Evolutionary conservation across 2,329 filamentous ascomycete species (phyloP).

Genomic region (Penicillium sp.): DNA sequence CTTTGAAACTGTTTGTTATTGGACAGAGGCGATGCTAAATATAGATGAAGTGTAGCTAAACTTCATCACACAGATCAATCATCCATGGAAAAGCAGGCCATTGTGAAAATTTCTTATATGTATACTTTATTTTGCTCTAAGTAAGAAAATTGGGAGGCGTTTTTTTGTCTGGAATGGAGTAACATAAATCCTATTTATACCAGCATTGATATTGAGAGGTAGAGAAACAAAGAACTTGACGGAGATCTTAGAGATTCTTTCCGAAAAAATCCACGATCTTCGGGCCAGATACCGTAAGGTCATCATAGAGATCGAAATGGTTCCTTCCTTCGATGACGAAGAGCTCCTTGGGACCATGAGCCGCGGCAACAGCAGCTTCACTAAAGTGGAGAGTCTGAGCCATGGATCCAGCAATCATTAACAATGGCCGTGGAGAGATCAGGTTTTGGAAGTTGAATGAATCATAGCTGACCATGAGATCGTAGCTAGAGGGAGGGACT

Average conservation of each 20-base stretch:
- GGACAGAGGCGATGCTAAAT: no score
- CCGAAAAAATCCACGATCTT: constrained; percentile 13
- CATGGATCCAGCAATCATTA: constrained; percentile 23
- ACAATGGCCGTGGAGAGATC: constrained; percentile 22
- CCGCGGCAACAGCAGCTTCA: constrained; percentile 18
- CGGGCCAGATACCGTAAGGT: constrained; percentile 18
- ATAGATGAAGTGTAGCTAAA: no score
- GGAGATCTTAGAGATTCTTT: neutral
- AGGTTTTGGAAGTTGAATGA: constrained; percentile 18
- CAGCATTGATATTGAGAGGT: no score
- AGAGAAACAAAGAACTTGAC: no score
- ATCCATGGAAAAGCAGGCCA: no score
- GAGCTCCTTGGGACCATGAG: constrained; percentile 26
- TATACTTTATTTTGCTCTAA: no score
- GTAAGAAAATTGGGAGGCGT: no score
- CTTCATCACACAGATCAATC: no score
- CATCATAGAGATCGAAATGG: constrained; percentile 27
- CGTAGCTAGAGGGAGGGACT: constrained; percentile 16
- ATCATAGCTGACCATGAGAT: constrained; percentile 21
- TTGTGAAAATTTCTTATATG: no score
- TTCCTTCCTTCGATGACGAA: constrained; percentile 20
- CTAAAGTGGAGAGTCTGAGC: constrained; percentile 22
- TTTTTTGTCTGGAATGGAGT: no score
- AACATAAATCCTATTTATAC: no score
- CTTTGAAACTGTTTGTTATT: no score